Evolutionary conservation across 345 rosid genomes (phyloP).

Genomic region (Ceriops decandra): DNA sequence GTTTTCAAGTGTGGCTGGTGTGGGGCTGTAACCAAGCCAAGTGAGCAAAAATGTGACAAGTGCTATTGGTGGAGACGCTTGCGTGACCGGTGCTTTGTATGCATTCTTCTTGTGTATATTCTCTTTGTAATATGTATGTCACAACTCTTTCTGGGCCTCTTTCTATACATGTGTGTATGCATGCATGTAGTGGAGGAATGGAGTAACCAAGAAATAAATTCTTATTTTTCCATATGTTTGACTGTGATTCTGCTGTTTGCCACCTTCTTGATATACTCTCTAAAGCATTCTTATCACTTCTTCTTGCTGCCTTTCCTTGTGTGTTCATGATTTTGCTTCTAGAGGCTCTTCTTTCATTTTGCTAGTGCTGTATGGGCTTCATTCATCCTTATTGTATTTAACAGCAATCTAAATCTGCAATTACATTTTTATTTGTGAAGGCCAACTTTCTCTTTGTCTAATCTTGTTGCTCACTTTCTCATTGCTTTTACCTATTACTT

Average conservation of each 20-base stretch:
- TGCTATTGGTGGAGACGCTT: slow-evolving; percentile 61
- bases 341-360: no score
- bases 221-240: neutral
- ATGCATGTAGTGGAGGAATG: no score
- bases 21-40: slow-evolving; percentile 80
- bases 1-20: slow-evolving; percentile 95
- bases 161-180: neutral
- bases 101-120: slow-evolving; percentile 56
- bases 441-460: no score
- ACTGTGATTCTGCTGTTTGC: neutral
- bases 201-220: neutral
- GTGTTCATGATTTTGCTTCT: no score
- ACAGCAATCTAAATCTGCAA: no score
- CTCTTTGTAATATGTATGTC: slow-evolving; percentile 73
- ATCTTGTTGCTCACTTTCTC: no score
- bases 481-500: neutral
- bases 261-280: neutral
- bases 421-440: no score
- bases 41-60: slow-evolving; percentile 41
- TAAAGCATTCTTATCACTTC: no score
- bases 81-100: slow-evolving; percentile 82
- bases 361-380: no score
- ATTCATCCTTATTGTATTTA: no score
- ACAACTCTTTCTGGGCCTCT: neutral
- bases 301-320: no score